A percentile compares a stretch with the other conserved stretches of the same genome.
Conservation (phyloP, 2,329 filamentous ascomycete genomes). For the Exophiala bonariae region DNA sequence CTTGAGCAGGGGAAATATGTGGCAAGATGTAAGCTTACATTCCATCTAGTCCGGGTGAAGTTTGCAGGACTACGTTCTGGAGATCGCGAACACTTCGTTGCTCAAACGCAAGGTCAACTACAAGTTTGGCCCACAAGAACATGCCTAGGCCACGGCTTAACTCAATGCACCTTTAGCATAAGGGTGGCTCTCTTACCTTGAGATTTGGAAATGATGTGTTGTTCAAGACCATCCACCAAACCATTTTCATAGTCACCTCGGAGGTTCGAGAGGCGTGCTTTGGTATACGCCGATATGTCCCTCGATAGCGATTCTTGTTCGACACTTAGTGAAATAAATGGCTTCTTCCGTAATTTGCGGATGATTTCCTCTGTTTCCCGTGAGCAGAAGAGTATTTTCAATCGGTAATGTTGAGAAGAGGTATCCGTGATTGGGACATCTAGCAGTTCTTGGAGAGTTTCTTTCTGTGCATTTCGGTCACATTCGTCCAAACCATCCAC, state of each 20-base stretch:
- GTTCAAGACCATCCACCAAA: constrained; percentile 4
- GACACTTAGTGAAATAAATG: neutral
- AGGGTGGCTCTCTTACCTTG: constrained; percentile 6
- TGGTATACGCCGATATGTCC: constrained; percentile 16
- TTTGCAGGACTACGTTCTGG: constrained; percentile 9
- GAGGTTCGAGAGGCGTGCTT: constrained; percentile 5
- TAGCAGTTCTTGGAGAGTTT: too few relatives aligned
- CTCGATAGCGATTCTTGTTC: neutral
- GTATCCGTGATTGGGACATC: too few relatives aligned
- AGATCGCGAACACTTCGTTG: constrained; percentile 14
- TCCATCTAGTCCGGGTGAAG: constrained; percentile 17
- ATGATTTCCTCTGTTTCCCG: constrained; percentile 15
- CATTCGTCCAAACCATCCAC: constrained; percentile 34
- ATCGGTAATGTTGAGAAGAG: too few relatives aligned
- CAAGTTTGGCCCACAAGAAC: constrained; percentile 27
- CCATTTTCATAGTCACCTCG: neutral
- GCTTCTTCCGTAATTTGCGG: neutral
- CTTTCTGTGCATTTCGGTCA: constrained; percentile 8
- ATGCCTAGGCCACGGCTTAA: constrained; percentile 18
- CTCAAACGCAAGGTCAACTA: constrained; percentile 13
- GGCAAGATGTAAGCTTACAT: constrained; percentile 18
- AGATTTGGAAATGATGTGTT: constrained; percentile 8
- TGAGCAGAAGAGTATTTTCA: constrained; percentile 18
- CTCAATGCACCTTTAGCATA: neutral
- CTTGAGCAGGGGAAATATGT: too few relatives aligned